Evolutionary conservation across 202 grass and related monocot species (phyloP).

Genomic region (Sporobolus alterniflorus): DNA sequence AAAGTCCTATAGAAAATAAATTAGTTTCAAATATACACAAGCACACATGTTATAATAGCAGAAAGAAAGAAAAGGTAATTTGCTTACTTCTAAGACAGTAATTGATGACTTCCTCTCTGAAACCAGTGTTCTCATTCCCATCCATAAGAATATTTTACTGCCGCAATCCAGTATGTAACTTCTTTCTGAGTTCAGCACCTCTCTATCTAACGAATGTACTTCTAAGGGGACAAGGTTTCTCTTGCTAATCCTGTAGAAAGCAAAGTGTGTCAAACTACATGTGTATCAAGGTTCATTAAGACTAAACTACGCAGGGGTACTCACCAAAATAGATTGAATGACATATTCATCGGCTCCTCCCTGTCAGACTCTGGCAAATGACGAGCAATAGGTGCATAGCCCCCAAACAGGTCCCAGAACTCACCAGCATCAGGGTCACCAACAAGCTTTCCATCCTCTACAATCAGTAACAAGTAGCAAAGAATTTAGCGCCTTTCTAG

Average conservation of each 20-base stretch:
- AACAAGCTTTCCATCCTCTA: constrained; percentile 96
- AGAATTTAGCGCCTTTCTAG: not conserved
- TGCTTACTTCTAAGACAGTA: constrained; percentile 72
- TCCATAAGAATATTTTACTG: constrained; percentile 79
- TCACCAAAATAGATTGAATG: constrained; percentile 72
- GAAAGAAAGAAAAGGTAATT: not conserved
- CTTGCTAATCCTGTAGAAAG: constrained; percentile 70
- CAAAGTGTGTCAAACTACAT: constrained; percentile 33
- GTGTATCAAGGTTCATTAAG: constrained; percentile 4
- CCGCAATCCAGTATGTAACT: constrained; percentile 79
- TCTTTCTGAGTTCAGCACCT: constrained; percentile 72
- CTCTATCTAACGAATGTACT: constrained; percentile 53
- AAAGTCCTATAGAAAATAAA: constrained; percentile 58
- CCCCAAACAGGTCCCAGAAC: constrained; percentile 94
- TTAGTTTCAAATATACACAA: constrained; percentile 15
- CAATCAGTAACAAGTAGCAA: constrained; percentile 20
- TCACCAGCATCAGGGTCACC: constrained; percentile 91
- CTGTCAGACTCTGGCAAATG: constrained; percentile 39
- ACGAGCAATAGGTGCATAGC: constrained; percentile 83
- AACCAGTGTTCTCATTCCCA: constrained; percentile 75
- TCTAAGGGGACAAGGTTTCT: constrained; percentile 59
- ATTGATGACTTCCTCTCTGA: constrained; percentile 72
- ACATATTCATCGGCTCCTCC: constrained; percentile 11
- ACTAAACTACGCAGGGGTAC: constrained; percentile 17
- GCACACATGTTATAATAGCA: not conserved